Evolutionary conservation across 768 basidiomycete genomes (phyloP), one percentile per base, ranked within the genome.

Genomic region (Ephemerocybe angulata): DNA sequence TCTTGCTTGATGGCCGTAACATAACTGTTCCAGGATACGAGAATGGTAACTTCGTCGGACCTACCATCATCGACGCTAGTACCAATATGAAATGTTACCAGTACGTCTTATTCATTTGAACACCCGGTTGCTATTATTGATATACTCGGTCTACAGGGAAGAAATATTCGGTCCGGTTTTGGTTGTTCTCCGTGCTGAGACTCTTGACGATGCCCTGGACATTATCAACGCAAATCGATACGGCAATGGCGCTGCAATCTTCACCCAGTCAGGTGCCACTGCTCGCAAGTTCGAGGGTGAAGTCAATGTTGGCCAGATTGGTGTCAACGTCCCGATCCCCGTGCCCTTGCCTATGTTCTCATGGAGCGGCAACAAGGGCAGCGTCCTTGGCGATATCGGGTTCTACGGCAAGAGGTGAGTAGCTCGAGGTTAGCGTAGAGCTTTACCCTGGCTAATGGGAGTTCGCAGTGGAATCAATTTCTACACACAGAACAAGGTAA

Each of bases 81-180:
- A 86, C 87, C 8, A 77, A 76, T 10, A 96, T 96, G 94, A 80
- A 76, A 57, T 91, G 88, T 62, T 98, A 98, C 74, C 76, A 84
- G 95, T 93, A 61, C 55, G 83, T 71, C 19, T 28, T 58, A 43
- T 53, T 56, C 37, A 54, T 35, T 41, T 6, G 3, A n/a, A 37
- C 19, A 42, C 51, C 31, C 24, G 8, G 41, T 13, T 54, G 5
- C 27, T 47, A 6, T 33, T 35, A 46, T 33, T n/a, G n/a, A n/a
- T n/a, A n/a, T n/a, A n/a, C n/a, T n/a, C n/a, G n/a, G 27, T 33
- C 11, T 28, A 15, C 58, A 95, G 93, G 58, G 86, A 94, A 65
- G 96, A 98, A 66, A 96, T 98, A 55, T 98, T 98, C 60, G 96
- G 94, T 13, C 96, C 96, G 1, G 96, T 87, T 1, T 77, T 98